Base-by-base conservation (phyloP, 345 rosid species). In the Eucalyptus sp. region DNA sequence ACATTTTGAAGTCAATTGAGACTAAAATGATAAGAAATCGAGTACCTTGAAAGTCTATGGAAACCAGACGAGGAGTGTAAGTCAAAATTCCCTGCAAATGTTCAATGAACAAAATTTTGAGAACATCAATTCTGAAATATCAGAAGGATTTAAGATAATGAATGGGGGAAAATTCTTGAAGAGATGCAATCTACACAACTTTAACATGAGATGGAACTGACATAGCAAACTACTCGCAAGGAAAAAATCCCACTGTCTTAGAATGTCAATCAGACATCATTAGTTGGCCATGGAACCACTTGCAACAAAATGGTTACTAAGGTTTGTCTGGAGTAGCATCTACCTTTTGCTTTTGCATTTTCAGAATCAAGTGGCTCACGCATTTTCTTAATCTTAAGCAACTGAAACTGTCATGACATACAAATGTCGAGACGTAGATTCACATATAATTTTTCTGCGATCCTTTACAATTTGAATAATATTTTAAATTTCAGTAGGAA, bases 51-150 rank as follows among this genome's bases (percentile, higher is more conserved):
- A 94, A 90, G 87, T 94, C 96, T 50, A 98, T 87, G 12, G 99
- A 98, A 86, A 97, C 86, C 2, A 98, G 90, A 62, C 97, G 99
- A 87, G 99, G 99, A 89, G 98, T 95, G 89, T 97, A 95, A 16
- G 96, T 96, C 88, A 88, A 90, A 86, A 90, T 88, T 11, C 99
- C 99, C 98, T 98, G 95, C 87, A 92, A 51, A 89, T 31, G 49
- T 43, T 88, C 46, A 89, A 60, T 80, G 64, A 79, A 50, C 50
- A 25, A 83, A 31, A 48, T 60, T 52, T 46, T 51, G 48, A 86
- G 37, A 25, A 71, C 17, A 16, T 20, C 14, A 83, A 48, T 64
- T 62, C 24, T 17, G 22, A 86, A 20, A 89, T 27, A 43, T 50
- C 37, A 8, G 50, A 86, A 86, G 58, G 3, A 18, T n/a, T 50